Evolutionary conservation across 495 filamentous ascomycete genomes (phyloP).

Genomic region (Talaromyces nanjingensis): DNA sequence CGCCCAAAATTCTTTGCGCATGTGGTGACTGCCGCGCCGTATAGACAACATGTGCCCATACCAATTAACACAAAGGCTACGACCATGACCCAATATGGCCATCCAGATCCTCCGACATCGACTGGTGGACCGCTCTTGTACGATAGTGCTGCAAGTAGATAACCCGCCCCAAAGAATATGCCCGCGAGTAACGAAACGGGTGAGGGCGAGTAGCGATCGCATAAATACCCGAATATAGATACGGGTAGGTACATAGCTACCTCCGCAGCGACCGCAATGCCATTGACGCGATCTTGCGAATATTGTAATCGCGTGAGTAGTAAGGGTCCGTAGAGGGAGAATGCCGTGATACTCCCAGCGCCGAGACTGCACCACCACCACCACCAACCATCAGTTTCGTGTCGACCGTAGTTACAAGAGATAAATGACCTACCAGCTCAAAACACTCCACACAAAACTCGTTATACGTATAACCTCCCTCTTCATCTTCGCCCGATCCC

Average conservation of each 20-base stretch:
- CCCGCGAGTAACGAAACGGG: conserved; percentile 66
- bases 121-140: conserved; percentile 58
- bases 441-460: conserved; percentile 54
- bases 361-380: conserved; percentile 48
- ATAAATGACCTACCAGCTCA: conserved; percentile 43
- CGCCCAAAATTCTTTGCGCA: conserved; percentile 96
- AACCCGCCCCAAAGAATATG: conserved; percentile 69
- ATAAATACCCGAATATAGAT: conserved; percentile 80
- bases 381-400: neutral
- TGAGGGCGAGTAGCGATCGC: conserved; percentile 77
- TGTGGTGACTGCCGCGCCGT: conserved; percentile 79
- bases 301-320: conserved; percentile 80
- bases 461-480: conserved; percentile 41
- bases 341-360: conserved; percentile 78
- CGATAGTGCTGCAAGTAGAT: conserved; percentile 72
- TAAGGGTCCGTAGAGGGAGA: conserved; percentile 83
- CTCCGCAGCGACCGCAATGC: conserved; percentile 74
- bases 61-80: conserved; percentile 75
- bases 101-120: conserved; percentile 50
- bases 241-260: conserved; percentile 85
- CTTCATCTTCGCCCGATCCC: conserved; percentile 48
- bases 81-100: conserved; percentile 78
- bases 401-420: neutral
- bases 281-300: conserved; percentile 84
- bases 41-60: conserved; percentile 77